These are phyloP conservation scores for Trapa incisa DNA, from an alignment of 345 rosid species.

Conservation along the genomic window DNA sequence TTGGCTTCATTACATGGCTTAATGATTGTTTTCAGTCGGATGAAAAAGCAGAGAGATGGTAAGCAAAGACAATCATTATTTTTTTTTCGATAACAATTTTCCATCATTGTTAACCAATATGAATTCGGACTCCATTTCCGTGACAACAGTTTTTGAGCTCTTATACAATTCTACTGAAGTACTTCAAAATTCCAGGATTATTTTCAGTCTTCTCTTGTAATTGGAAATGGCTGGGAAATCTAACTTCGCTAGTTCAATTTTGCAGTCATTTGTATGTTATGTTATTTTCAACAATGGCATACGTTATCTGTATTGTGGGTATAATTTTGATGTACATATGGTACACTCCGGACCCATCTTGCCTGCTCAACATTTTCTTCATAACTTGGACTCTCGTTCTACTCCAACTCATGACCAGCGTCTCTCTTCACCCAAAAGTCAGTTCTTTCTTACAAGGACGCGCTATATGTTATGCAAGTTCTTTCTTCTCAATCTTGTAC, in stretches of 20 bases:
- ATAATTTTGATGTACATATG: conserved; percentile 88
- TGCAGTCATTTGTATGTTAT: conserved; percentile 72
- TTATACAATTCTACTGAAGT: neutral
- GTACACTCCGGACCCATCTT: conserved; percentile 77
- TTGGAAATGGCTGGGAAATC: neutral
- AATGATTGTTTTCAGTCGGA: conserved; percentile 65
- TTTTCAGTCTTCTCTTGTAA: too few relatives aligned
- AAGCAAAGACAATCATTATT: conserved; percentile 5
- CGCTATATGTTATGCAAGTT: neutral
- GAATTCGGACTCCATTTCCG: too few relatives aligned
- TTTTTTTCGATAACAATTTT: too few relatives aligned
- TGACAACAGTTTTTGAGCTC: too few relatives aligned
- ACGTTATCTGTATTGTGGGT: conserved; percentile 64
- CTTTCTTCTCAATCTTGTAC: neutral
- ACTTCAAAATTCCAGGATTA: too few relatives aligned
- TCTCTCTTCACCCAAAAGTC: conserved; percentile 81
- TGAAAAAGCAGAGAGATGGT: conserved; percentile 66
- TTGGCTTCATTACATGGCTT: conserved; percentile 85
- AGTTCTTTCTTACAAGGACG: conserved; percentile 6
- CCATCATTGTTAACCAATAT: too few relatives aligned
- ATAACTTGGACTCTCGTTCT: conserved; percentile 88
- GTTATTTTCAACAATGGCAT: conserved; percentile 55
- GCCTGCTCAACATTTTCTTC: conserved; percentile 87
- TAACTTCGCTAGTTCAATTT: conserved; percentile 1
- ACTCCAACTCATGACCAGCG: conserved; percentile 86